phyloP scores from a whole-genome alignment of 768 basidiomycete species.

The Leucocoprinus sp. region DNA sequence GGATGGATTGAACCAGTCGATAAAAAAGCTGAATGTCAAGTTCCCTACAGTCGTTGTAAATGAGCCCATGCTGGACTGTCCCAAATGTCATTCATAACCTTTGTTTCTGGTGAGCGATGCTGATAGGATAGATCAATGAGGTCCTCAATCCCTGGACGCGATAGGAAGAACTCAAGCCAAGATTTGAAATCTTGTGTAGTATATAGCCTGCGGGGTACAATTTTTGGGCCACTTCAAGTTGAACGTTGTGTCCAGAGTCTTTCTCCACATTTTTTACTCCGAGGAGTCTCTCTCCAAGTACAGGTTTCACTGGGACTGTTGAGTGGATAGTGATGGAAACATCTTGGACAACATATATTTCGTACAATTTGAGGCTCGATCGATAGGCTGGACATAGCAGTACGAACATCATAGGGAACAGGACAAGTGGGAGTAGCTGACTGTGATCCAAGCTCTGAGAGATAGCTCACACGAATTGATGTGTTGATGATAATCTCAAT shows the following conservation, averaged over 20 bases:
- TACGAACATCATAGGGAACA: slow-evolving; percentile 12
- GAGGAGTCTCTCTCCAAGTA: slow-evolving; percentile 6
- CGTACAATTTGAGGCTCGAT: too few relatives aligned
- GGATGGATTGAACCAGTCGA: slow-evolving; percentile 24
- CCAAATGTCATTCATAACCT: slow-evolving; percentile 13
- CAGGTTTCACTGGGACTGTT: slow-evolving; percentile 1
- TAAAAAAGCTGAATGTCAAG: too few relatives aligned
- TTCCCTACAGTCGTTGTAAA: slow-evolving; percentile 16
- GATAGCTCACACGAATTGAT: background rate
- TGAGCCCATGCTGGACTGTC: slow-evolving; percentile 18
- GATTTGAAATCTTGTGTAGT: slow-evolving; percentile 15
- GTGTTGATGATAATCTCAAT: background rate
- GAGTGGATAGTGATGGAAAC: background rate
- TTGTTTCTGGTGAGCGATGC: slow-evolving; percentile 9
- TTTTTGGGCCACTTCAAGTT: slow-evolving; percentile 7
- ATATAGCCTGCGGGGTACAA: slow-evolving; percentile 14
- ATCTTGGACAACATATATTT: slow-evolving; percentile 16
- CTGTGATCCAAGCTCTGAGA: background rate
- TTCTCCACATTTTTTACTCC: slow-evolving; percentile 12
- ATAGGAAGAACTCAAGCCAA: slow-evolving; percentile 18
- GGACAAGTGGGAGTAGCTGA: background rate
- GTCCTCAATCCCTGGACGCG: slow-evolving; percentile 17
- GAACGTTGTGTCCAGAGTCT: slow-evolving; percentile 9
- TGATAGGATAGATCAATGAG: slow-evolving; percentile 16
- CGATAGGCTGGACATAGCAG: slow-evolving; percentile 9